A percentile compares a stretch with the other conserved stretches of the same genome.
Conservation (phyloP, 352 stramenopile species). For the Pythium brachiatum region DNA sequence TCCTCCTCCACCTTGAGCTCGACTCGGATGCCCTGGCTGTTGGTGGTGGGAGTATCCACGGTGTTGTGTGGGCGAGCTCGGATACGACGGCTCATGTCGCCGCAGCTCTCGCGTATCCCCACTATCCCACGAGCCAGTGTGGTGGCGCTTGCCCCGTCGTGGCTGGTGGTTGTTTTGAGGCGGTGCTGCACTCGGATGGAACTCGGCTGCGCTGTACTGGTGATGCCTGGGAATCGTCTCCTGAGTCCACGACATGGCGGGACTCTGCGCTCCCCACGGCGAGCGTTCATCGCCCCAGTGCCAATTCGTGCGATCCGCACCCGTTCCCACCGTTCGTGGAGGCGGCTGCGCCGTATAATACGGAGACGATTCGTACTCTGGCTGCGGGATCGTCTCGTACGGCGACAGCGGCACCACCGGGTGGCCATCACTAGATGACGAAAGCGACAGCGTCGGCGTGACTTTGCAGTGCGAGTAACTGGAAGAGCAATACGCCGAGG, state of each 20-base stretch:
- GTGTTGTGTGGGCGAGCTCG: background rate
- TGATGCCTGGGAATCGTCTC: conserved; percentile 12
- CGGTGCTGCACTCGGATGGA: background rate
- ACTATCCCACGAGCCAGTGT: conserved; percentile 20
- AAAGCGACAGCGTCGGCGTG: conserved; percentile 7
- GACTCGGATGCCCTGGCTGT: background rate
- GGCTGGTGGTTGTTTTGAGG: background rate
- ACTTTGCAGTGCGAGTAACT: background rate
- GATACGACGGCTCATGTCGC: conserved; percentile 11
- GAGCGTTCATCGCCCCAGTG: conserved; percentile 1
- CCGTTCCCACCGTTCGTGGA: background rate
- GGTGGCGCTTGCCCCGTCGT: conserved; percentile 19
- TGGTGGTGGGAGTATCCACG: conserved; percentile 1
- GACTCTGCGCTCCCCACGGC: background rate
- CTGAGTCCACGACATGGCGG: background rate
- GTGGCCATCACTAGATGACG: conserved; percentile 10
- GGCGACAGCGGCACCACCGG: conserved; percentile 11
- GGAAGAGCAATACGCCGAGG: background rate
- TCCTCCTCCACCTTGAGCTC: background rate
- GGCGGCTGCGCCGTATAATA: conserved; percentile 13
- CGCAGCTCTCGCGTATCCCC: conserved; percentile 13
- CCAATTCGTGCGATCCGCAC: background rate
- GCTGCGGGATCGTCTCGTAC: conserved; percentile 5
- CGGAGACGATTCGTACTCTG: conserved; percentile 10
- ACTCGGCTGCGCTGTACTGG: background rate